Conservation (phyloP, 345 rosid species). For the Gossypium australe region DNA sequence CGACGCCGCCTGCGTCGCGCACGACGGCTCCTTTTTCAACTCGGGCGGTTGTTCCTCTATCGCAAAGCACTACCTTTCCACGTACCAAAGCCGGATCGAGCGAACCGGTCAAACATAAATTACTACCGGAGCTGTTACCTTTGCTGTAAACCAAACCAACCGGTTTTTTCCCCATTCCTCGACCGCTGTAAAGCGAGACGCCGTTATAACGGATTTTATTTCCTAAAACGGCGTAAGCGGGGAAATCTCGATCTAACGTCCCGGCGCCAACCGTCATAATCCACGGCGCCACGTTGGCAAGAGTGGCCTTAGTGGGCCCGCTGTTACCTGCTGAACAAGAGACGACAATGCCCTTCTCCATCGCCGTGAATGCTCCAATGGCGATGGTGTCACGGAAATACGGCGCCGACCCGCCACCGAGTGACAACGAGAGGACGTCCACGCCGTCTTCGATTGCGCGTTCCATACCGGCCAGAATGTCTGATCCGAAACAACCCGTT, state of each 20-base stretch:
- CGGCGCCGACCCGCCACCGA: slow-evolving; percentile 70
- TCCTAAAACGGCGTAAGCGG: slow-evolving; percentile 62
- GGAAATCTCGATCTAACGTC: slow-evolving; percentile 77
- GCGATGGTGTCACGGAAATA: slow-evolving; percentile 64
- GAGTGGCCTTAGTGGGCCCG: slow-evolving; percentile 51
- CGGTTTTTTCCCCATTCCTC: slow-evolving; percentile 48
- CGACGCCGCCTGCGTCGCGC: slow-evolving; percentile 70
- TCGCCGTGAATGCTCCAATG: slow-evolving; percentile 62
- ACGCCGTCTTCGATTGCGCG: slow-evolving; percentile 76
- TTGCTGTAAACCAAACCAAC: slow-evolving; percentile 51
- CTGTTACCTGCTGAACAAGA: slow-evolving; percentile 81
- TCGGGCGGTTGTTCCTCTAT: slow-evolving; percentile 67
- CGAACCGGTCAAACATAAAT: slow-evolving; percentile 67
- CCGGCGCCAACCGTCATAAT: slow-evolving; percentile 92
- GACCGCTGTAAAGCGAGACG: slow-evolving; percentile 71
- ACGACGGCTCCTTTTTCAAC: slow-evolving; percentile 82
- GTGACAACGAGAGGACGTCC: slow-evolving; percentile 78
- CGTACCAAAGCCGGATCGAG: slow-evolving; percentile 47
- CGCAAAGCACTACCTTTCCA: slow-evolving; percentile 80
- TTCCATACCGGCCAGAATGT: slow-evolving; percentile 82
- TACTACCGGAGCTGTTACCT: slow-evolving; percentile 34
- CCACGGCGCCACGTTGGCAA: slow-evolving; percentile 93
- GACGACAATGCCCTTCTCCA: slow-evolving; percentile 78
- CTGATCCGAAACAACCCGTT: slow-evolving; percentile 67
- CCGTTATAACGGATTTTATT: slow-evolving; percentile 42